Base-by-base conservation (phyloP, 345 rosid genomes). In the Gynandropsis gynandra region DNA sequence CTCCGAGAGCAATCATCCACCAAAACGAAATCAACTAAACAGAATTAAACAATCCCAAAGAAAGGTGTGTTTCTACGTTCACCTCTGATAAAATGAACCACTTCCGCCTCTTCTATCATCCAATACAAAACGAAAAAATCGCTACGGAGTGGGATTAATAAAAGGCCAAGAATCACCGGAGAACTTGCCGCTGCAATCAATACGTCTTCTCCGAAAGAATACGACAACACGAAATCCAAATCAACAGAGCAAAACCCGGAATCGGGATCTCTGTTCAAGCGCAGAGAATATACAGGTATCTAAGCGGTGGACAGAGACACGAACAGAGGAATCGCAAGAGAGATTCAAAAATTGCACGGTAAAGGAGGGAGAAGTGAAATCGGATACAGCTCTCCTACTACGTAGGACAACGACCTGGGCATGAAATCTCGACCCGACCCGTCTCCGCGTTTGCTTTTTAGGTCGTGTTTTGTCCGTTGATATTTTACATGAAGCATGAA, bases 251-350 rank as follows among this genome's bases (percentile, higher is more conserved):
- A 24, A 2, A 24, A 24, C n/a, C 29, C 5, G 29, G 29, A 24
- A 24, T 5, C 29, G 29, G 29, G 29, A 24, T 13, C 20, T 14
- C 5, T 12, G 24, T 35, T 47, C 8, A 47, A 48, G 12, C 39
- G 21, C 14, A 33, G 34, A 31, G 35, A 15, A 6, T 2, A 33
- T 10, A 8, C 6, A n/a, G 14, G 42, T 1, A 10, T 50, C 57
- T n/a, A 43, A 42, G 37, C 46, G 15, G 4, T 50, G 36, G 11
- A 29, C 16, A 14, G 9, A 50, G 42, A 47, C 18, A 47, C 5
- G 48, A 45, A 40, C 38, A 17, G 42, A 27, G 60, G 31, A 54
- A 54, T 52, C 58, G 32, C 18, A 32, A 44, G 55, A 42, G 3
- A 40, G 29, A 47, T 54, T 54, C 55, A 39, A 46, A 37, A 38